Evolutionary conservation across 805 yeast genomes (phyloP).

Genomic region (Myxozyma neotropica): DNA sequence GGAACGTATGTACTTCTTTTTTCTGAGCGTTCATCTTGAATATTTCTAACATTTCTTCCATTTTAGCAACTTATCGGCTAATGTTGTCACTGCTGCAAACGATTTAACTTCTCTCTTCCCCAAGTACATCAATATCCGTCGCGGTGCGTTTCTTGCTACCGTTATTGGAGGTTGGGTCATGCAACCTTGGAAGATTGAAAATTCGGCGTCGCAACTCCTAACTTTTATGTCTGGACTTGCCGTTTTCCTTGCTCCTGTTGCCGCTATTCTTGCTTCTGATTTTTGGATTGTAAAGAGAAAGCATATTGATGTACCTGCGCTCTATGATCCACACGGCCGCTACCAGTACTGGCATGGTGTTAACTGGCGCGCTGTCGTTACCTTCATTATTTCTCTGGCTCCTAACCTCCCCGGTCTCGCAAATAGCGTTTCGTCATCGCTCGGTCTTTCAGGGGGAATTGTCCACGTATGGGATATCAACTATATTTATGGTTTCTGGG

Average conservation of each 20-base stretch:
- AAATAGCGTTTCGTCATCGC: conserved; percentile 28
- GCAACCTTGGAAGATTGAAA: conserved; percentile 35
- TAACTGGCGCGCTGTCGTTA: conserved; percentile 49
- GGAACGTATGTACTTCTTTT: conserved; percentile 30
- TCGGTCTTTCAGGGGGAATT: conserved; percentile 30
- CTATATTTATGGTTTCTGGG: conserved; percentile 36
- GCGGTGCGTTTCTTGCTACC: conserved; percentile 47
- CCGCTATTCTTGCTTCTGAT: conserved; percentile 31
- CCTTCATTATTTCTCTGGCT: conserved; percentile 38
- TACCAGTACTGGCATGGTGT: conserved; percentile 52
- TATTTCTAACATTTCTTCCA: background rate
- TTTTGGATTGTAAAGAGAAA: conserved; percentile 30
- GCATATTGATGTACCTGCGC: conserved; percentile 31
- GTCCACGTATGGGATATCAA: conserved; percentile 37
- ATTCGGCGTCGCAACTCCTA: conserved; percentile 31
- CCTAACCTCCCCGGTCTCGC: conserved; percentile 39
- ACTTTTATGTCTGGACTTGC: conserved; percentile 34
- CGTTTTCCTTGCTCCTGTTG: conserved; percentile 34
- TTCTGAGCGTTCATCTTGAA: background rate
- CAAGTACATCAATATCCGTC: conserved; percentile 57
- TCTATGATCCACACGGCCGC: conserved; percentile 41
- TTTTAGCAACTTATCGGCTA: conserved; percentile 47
- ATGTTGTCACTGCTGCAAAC: conserved; percentile 62
- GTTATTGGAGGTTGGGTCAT: conserved; percentile 35
- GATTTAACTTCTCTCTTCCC: conserved; percentile 62